Percentiles rank a stretch among this genome's conserved stretches.
phyloP scores from a whole-genome alignment of 352 stramenopile genomes.

The Phytopythium aichiense region DNA sequence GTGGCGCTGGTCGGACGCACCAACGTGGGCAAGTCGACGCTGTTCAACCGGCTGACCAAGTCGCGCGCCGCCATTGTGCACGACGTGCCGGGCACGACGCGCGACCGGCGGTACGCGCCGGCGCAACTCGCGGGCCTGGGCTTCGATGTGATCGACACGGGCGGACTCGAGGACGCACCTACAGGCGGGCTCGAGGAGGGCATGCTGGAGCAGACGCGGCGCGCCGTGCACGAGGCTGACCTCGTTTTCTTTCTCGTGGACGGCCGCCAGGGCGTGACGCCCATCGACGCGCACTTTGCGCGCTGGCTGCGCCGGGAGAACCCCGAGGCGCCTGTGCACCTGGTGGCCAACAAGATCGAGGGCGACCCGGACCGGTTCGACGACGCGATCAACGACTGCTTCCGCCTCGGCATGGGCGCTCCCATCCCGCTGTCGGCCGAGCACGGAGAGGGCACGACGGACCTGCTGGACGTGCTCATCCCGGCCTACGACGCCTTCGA shows the following conservation, averaged over 20 bases:
- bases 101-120: conserved; percentile 65
- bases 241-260: conserved; percentile 81
- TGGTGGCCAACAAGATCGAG: conserved; percentile 81
- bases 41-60: conserved; percentile 84
- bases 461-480: conserved; percentile 69
- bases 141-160: conserved; percentile 84
- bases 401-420: conserved; percentile 60
- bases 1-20: conserved; percentile 79
- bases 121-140: conserved; percentile 61
- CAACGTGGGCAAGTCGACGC: conserved; percentile 84
- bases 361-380: conserved; percentile 65
- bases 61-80: conserved; percentile 76
- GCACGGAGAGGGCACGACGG: conserved; percentile 68
- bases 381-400: conserved; percentile 69
- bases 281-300: conserved; percentile 77
- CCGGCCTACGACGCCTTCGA: conserved; percentile 66
- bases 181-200: conserved; percentile 62
- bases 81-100: conserved; percentile 76
- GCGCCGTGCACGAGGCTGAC: conserved; percentile 73
- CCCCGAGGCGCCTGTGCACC: conserved; percentile 47
- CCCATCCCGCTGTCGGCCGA: conserved; percentile 73
- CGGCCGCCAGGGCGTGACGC: conserved; percentile 70
- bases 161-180: conserved; percentile 68
- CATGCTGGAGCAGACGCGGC: conserved; percentile 75
- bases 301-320: conserved; percentile 70